Conservation (phyloP, 2,329 filamentous ascomycete genomes). For the Scedosporium minutisporum region DNA sequence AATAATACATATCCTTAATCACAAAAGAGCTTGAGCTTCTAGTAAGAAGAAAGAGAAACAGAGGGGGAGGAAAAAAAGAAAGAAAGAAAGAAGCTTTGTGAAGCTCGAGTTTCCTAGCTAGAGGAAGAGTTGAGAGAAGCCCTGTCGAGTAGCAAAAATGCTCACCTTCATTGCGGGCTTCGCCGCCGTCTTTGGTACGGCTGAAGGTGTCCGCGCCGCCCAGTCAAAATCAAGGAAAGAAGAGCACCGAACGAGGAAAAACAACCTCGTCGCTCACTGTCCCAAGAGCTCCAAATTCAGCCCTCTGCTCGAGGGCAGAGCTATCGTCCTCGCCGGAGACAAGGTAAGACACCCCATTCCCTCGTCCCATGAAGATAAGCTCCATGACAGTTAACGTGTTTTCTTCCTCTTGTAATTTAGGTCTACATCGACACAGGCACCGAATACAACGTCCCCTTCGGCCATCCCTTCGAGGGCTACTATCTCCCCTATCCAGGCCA, state of each 20-base stretch:
- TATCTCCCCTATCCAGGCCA: slow-evolving; percentile 47
- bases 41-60: not conserved
- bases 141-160: slow-evolving; percentile 11
- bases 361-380: not conserved
- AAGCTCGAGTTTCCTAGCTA: no score
- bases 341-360: slow-evolving; percentile 18
- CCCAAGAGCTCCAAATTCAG: slow-evolving; percentile 35
- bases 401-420: slow-evolving; percentile 12
- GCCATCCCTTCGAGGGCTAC: slow-evolving; percentile 47
- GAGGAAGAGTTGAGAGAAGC: not conserved
- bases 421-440: slow-evolving; percentile 36
- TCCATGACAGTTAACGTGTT: not conserved
- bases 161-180: slow-evolving; percentile 28
- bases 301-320: slow-evolving; percentile 31
- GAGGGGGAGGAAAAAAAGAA: not conserved
- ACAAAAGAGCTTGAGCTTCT: not conserved
- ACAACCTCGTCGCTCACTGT: slow-evolving; percentile 36
- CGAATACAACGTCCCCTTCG: slow-evolving; percentile 19
- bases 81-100: no score
- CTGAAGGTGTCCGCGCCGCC: slow-evolving; percentile 36
- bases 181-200: slow-evolving; percentile 32
- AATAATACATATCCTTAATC: not conserved
- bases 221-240: slow-evolving; percentile 34
- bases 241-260: slow-evolving; percentile 37
- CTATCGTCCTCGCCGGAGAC: slow-evolving; percentile 33